Percentiles rank a stretch among this genome's conserved stretches.
phyloP scores from a whole-genome alignment of 768 basidiomycete species.

The Paxillus rubicundulus region DNA sequence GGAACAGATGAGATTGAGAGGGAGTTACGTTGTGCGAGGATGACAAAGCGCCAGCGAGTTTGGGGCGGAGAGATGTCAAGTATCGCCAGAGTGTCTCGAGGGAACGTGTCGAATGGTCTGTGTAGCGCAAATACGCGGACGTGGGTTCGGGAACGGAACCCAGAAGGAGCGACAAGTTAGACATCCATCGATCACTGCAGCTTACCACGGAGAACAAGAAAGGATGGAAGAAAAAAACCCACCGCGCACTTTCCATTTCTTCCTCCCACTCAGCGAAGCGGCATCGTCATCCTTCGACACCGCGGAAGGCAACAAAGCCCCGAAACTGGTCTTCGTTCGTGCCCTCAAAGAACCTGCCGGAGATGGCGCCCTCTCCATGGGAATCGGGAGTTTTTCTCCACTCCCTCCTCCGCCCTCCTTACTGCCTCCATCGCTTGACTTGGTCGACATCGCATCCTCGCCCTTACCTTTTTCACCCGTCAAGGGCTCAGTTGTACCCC shows the following conservation, averaged over 20 bases:
- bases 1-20: constrained; percentile 62
- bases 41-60: constrained; percentile 74
- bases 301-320: constrained; percentile 40
- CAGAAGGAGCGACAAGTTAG: background rate
- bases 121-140: background rate
- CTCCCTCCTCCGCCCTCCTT: constrained; percentile 17
- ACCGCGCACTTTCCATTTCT: constrained; percentile 29
- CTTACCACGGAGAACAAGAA: background rate
- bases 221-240: constrained; percentile 37
- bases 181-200: background rate
- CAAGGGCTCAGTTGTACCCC: background rate
- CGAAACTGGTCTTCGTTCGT: constrained; percentile 54
- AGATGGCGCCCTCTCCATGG: constrained; percentile 31
- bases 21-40: constrained; percentile 58
- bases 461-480: background rate
- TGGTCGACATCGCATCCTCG: constrained; percentile 29
- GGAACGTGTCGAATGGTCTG: constrained; percentile 65
- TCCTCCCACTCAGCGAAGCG: constrained; percentile 46
- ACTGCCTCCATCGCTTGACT: constrained; percentile 25
- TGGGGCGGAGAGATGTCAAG: constrained; percentile 86
- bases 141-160: background rate
- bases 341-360: constrained; percentile 45
- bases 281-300: constrained; percentile 61
- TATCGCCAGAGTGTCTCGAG: constrained; percentile 88
- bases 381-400: constrained; percentile 18